Evolutionary conservation across 495 filamentous ascomycete species (phyloP), one percentile per base, ranked within the genome.

Genomic region (Filosporella fistucella): DNA sequence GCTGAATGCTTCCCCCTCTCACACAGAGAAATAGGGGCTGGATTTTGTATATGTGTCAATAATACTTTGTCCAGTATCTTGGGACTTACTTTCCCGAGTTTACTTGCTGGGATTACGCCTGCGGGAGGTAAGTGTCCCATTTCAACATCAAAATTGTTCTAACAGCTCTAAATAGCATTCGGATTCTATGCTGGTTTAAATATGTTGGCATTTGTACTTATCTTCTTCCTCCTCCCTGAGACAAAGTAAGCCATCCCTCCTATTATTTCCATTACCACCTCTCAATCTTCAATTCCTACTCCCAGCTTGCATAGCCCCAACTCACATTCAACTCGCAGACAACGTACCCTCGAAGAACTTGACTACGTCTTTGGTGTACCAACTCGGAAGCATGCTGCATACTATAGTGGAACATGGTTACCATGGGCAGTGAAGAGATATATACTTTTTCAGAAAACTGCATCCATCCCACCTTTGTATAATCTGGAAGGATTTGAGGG

Each of bases 1-100:
- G 86, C 87, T 2, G 88, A 93, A 62, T 84, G 88, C 3, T 90
- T 90, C 56, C 88, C 87, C 3, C 70, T 90, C 17, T 85, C 79
- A 11, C 82, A 86, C 57, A 78, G 78, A 56, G 82, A 89, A 64
- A 70, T 86, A 29, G 86, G 86, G 21, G 73, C 3, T 84, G 81
- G 67, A 75, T 85, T 5, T 83, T 88, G 3, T 81, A 82, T 3
- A 85, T 79, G 2, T 83, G 78, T 42, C 70, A n/a, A n/a, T n/a
- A n/a, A n/a, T n/a, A n/a, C n/a, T n/a, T n/a, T n/a, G n/a, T n/a
- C n/a, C n/a, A n/a, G n/a, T n/a, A n/a, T n/a, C n/a, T n/a, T n/a
- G n/a, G n/a, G n/a, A n/a, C n/a, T n/a, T n/a, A n/a, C n/a, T n/a
- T n/a, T n/a, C n/a, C n/a, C n/a, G n/a, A n/a, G n/a, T n/a, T n/a